Base-by-base conservation (phyloP, 2,329 filamentous ascomycete genomes). In the Emmonsiellopsis sp. region DNA sequence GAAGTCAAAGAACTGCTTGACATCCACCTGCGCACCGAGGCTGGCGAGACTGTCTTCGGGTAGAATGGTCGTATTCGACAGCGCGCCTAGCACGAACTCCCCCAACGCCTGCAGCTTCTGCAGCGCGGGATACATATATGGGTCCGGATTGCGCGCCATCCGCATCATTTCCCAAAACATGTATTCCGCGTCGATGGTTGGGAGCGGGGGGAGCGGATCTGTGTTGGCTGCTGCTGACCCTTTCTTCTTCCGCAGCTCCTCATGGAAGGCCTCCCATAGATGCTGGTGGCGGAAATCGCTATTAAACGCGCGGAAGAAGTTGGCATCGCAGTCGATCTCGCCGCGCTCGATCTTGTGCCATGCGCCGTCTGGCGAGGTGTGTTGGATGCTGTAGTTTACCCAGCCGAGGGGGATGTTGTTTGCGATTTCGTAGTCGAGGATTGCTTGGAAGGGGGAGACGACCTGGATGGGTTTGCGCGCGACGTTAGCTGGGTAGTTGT, bases 81-180 rank as follows among this genome's bases (percentile, higher is more conserved):
- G 74, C 1, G 91, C 93, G 0, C 85, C 92, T 1, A 97, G 70
- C 35, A 92, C 77, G 60, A 85, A 91, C 54, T 75, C 73, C 1
- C 82, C 80, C 50, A 79, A 84, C 3, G 76, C 76, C 55, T 80
- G 79, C 55, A 98, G 75, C 38, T 78, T 81, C 63, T 83, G 73
- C 41, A 97, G 73, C 1, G 91, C 91, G 0, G 91, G 90, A 58
- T 82, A 89, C 85, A 97, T 93, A 76, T 86, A 87, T 3, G 89
- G 89, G 67, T 98, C 92, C 0, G 87, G 83, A 1, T 73, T 70
- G 5, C 82, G 77, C 9, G 87, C 84, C 10, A 79, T 72, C 4
- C 76, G 72, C 89, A 97, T 96, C 91, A 97, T 97, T 63, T 86
- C 80, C 79, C 88, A 87, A 74, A 95, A 96, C 31, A 98, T 76